A percentile compares a stretch with the other conserved stretches of the same genome.
Evolutionary conservation across 1,139 yeast species (phyloP).

Genomic region (Fermentozyma sake): DNA sequence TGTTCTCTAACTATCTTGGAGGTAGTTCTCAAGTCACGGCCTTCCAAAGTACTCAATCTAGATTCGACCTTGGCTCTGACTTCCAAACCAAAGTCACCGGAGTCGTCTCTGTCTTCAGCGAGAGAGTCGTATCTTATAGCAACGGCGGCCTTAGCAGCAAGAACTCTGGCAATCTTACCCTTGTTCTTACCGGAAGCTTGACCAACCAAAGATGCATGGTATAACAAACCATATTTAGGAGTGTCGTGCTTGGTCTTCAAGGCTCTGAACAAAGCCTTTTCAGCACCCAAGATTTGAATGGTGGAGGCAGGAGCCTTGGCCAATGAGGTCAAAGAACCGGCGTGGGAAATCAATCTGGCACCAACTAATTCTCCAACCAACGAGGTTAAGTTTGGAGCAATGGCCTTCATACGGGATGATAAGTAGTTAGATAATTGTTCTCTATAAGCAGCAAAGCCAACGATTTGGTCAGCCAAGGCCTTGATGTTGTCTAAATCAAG

Average conservation of each 20-base stretch:
- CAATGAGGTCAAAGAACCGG: constrained; percentile 89
- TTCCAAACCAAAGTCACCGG: constrained; percentile 89
- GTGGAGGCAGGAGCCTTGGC: constrained; percentile 99
- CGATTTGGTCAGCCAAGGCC: constrained; percentile 90
- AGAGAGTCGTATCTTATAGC: constrained; percentile 94
- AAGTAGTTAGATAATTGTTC: constrained; percentile 86
- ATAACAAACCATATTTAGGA: constrained; percentile 95
- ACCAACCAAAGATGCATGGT: constrained; percentile 96
- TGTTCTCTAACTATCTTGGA: constrained; percentile 71
- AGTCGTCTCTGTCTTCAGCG: constrained; percentile 94
- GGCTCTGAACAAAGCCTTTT: constrained; percentile 97
- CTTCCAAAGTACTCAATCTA: constrained; percentile 92
- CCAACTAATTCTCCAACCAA: constrained; percentile 97
- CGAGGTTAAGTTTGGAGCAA: constrained; percentile 95
- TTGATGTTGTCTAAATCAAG: constrained; percentile 81
- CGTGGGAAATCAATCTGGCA: constrained; percentile 95
- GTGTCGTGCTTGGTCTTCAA: constrained; percentile 97
- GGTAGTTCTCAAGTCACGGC: constrained; percentile 84
- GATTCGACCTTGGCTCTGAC: constrained; percentile 93
- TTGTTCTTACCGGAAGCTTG: constrained; percentile 96
- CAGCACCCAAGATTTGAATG: constrained; percentile 98
- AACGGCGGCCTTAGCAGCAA: constrained; percentile 98
- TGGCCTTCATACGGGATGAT: constrained; percentile 93
- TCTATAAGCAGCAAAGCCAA: constrained; percentile 92
- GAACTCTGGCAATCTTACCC: constrained; percentile 97